Conservation (phyloP, 2,329 filamentous ascomycete species). For the Trichocomaceae sp. region DNA sequence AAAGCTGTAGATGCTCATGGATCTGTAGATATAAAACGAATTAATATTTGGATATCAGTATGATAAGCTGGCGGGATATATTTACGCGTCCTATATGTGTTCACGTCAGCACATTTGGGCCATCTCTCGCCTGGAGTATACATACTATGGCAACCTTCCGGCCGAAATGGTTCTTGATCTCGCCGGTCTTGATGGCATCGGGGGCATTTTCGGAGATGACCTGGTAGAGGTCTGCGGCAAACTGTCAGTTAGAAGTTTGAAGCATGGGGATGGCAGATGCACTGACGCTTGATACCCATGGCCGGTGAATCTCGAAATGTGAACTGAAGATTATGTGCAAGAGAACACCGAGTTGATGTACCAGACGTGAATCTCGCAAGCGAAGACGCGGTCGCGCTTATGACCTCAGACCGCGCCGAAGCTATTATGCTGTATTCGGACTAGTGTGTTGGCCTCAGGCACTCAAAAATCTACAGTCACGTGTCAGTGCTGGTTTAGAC, state of each 20-base stretch:
- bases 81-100: conserved; percentile 52
- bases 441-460: conserved; percentile 3
- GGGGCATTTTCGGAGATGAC: conserved; percentile 89
- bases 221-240: conserved; percentile 57
- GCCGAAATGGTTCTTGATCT: conserved; percentile 98
- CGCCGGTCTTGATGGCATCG: conserved; percentile 90
- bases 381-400: conserved; percentile 11
- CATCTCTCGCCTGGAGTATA: conserved; percentile 16
- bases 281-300: conserved; percentile 49
- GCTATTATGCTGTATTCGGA: conserved; percentile 8
- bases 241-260: neutral
- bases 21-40: conserved; percentile 44
- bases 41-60: conserved; percentile 15
- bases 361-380: no score
- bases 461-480: neutral
- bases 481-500: neutral
- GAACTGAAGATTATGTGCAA: no score
- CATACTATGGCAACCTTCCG: conserved; percentile 95
- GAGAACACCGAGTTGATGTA: no score
- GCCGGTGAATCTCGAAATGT: neutral
- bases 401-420: conserved; percentile 11
- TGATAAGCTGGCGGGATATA: conserved; percentile 4
- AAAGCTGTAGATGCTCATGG: conserved; percentile 99
- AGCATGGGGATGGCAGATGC: neutral
- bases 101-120: conserved; percentile 11